Evolutionary conservation across 2,329 filamentous ascomycete genomes (phyloP), one percentile per base, ranked within the genome.

Genomic region (Ophiostoma populinum): DNA sequence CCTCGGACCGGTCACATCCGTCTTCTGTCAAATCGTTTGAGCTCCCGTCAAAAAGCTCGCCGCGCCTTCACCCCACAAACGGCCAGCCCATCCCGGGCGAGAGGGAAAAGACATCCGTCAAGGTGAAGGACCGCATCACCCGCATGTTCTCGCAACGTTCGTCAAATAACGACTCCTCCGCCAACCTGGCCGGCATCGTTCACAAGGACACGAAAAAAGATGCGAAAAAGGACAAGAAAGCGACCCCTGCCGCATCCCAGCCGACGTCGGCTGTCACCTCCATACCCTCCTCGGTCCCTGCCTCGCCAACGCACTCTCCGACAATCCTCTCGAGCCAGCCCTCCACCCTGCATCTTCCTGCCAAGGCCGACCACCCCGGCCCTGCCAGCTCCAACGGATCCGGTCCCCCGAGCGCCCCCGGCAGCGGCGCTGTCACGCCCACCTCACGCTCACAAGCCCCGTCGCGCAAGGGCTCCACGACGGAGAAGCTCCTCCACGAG

Each of bases 101-200:
- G 37, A 62, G 55, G 38, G 69, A 74, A 46, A 73, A 69, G 51
- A 51, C 63, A 3, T 71, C 69, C 11, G 70, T 76, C 54, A 76
- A 75, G 10, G 70, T 76, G 54, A 76, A 75, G 50, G 70, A 73
- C 49, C 66, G 70, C 31, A 51, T 76, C 38, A 68, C 70, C 26
- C 66, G 71, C 57, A 76, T 76, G 64, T 76, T 76, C 54, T 71
- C 51, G 26, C 55, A 52, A 37, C 49, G 51, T 36, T 44, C 55
- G 24, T 55, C 53, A 37, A 42, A 19, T 13, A 26, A 35, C 15
- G 39, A 42, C 18, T 15, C 28, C 1, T 2, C 32, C 10, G 9
- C 28, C 10, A 24, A 29, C 10, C 32, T 49, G 3, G 12, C 30
- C 20, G 13, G 30, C 30, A 11, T 18, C 41, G 54, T 57, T 12